These are phyloP conservation scores for Penicillium salamii DNA, from an alignment of 495 filamentous ascomycete genomes.

Conservation along the genomic window DNA sequence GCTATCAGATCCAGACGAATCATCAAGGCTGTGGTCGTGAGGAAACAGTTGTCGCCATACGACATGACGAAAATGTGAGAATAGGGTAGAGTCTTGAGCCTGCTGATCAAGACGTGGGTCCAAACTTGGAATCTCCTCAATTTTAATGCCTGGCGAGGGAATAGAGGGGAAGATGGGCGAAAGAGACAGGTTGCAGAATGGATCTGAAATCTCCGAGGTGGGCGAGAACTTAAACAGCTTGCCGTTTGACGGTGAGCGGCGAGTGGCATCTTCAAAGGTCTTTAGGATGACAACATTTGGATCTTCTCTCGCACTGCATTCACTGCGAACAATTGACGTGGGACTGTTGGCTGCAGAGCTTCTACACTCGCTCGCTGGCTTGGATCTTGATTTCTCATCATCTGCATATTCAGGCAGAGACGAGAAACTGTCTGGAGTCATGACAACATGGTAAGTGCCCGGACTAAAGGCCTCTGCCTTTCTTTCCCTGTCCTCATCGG, in stretches of 20 bases:
- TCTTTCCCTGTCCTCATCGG: slow-evolving; percentile 58
- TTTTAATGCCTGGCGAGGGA: slow-evolving; percentile 18
- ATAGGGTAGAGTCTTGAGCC: slow-evolving; percentile 33
- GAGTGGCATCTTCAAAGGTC: slow-evolving; percentile 47
- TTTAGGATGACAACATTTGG: slow-evolving; percentile 48
- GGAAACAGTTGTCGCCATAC: slow-evolving; percentile 42
- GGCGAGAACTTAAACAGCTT: slow-evolving; percentile 34
- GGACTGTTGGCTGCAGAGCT: slow-evolving; percentile 23
- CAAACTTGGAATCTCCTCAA: slow-evolving; percentile 12
- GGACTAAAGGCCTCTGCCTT: slow-evolving; percentile 53
- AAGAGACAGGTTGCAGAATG: slow-evolving; percentile 24
- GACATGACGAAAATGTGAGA: slow-evolving; percentile 43
- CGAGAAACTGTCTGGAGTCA: slow-evolving; percentile 54
- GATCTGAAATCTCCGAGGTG: slow-evolving; percentile 34
- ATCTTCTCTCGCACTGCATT: slow-evolving; percentile 24
- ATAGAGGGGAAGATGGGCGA: slow-evolving; percentile 20
- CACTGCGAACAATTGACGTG: slow-evolving; percentile 9
- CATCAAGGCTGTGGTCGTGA: slow-evolving; percentile 18
- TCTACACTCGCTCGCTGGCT: slow-evolving; percentile 13
- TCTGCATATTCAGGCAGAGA: slow-evolving; percentile 51
- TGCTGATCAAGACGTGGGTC: slow-evolving; percentile 20
- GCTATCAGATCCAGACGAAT: slow-evolving; percentile 21
- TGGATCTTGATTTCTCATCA: slow-evolving; percentile 24
- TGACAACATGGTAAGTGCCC: slow-evolving; percentile 57
- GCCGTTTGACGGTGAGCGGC: slow-evolving; percentile 26